These are phyloP conservation scores for Talaromyces proteolyticus DNA, from an alignment of 495 filamentous ascomycete genomes.

Conservation along the genomic window DNA sequence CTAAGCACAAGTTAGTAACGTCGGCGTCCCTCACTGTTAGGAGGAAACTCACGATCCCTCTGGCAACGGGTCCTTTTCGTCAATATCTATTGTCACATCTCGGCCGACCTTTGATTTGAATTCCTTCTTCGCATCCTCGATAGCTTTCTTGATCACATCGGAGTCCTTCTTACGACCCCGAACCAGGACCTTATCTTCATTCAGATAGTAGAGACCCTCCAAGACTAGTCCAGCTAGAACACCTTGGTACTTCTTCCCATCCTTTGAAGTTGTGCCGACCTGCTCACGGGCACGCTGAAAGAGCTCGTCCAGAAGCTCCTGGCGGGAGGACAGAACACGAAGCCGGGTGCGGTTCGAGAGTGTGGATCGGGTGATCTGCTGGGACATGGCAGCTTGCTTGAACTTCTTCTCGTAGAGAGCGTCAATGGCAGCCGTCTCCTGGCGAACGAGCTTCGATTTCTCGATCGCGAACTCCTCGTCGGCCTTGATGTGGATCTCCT, in stretches of 20 bases:
- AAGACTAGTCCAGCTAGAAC: constrained; percentile 75
- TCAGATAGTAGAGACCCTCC: constrained; percentile 83
- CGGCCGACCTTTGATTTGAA: constrained; percentile 67
- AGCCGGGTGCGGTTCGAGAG: constrained; percentile 92
- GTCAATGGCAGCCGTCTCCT: constrained; percentile 92
- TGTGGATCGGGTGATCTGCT: constrained; percentile 94
- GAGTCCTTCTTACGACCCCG: constrained; percentile 75
- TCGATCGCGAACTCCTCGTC: constrained; percentile 98
- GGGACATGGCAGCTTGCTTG: constrained; percentile 93
- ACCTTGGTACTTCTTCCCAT: constrained; percentile 65
- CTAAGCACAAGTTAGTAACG: constrained; percentile 37
- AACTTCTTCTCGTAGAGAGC: constrained; percentile 91
- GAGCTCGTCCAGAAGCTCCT: constrained; percentile 87
- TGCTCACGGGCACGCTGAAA: constrained; percentile 72
- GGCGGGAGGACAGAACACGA: constrained; percentile 74
- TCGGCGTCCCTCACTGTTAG: constrained; percentile 1
- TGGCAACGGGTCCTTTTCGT: constrained; percentile 73
- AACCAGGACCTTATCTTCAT: constrained; percentile 68
- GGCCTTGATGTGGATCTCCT: constrained; percentile 94
- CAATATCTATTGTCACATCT: constrained; percentile 62
- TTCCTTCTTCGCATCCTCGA: constrained; percentile 66
- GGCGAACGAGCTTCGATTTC: constrained; percentile 94
- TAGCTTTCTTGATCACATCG: constrained; percentile 65
- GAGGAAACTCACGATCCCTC: constrained; percentile 71
- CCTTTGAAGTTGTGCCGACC: constrained; percentile 54